phyloP scores from a whole-genome alignment of 176 grass and related monocot genomes.

The Phoenix roebelenii region DNA sequence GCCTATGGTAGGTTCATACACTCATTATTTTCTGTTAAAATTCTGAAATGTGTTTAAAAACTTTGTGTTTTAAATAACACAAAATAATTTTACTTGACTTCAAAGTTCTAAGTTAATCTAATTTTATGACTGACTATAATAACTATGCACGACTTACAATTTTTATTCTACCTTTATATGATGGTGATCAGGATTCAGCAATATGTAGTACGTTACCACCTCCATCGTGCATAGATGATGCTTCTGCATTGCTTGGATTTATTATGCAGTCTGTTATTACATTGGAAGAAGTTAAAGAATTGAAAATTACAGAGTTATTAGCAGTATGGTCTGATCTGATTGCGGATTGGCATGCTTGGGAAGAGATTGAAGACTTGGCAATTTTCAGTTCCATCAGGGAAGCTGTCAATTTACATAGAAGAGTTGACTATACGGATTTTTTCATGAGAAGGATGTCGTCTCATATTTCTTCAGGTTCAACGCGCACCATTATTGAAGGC shows the following conservation, averaged over 20 bases:
- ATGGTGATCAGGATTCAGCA: slow-evolving; percentile 7
- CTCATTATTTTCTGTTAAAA: background rate
- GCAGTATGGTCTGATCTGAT: slow-evolving; percentile 54
- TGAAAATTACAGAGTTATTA: slow-evolving; percentile 64
- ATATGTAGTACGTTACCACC: slow-evolving; percentile 33
- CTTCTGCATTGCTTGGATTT: slow-evolving; percentile 58
- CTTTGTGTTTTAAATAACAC: too few species aligned
- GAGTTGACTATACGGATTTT: slow-evolving; percentile 38
- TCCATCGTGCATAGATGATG: slow-evolving; percentile 61
- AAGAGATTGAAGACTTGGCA: slow-evolving; percentile 78
- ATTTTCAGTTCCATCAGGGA: slow-evolving; percentile 70
- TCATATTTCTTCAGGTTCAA: slow-evolving; percentile 19
- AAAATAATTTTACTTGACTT: too few species aligned
- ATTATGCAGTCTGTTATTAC: slow-evolving; percentile 56
- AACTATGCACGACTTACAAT: too few species aligned
- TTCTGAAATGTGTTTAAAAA: background rate
- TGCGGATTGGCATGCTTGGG: slow-evolving; percentile 63
- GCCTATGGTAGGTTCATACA: slow-evolving; percentile 27
- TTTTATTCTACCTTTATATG: too few species aligned
- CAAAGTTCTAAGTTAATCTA: too few species aligned
- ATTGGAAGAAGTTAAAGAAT: slow-evolving; percentile 33
- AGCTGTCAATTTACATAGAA: slow-evolving; percentile 53
- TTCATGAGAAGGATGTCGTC: slow-evolving; percentile 43
- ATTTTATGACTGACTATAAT: too few species aligned
- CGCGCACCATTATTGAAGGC: slow-evolving; percentile 40